These are phyloP conservation scores for Thelephora terrestris DNA, from an alignment of 1,284 basidiomycete genomes.

Conservation along the genomic window DNA sequence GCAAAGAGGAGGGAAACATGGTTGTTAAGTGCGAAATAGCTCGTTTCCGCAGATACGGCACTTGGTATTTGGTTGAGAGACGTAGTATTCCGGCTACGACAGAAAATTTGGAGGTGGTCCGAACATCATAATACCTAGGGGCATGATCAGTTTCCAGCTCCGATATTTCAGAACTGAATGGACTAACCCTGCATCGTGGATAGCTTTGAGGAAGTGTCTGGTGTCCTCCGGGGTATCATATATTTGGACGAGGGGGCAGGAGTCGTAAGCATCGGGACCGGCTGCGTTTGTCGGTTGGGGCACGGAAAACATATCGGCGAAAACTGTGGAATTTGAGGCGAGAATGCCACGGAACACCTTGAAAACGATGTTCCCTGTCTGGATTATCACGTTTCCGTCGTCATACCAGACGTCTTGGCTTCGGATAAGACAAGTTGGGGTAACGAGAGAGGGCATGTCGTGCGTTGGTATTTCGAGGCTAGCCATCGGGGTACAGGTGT, in stretches of 20 bases:
- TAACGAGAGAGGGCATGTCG: constrained; percentile 3
- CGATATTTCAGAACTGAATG: background rate
- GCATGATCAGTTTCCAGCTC: background rate
- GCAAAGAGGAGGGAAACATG: constrained; percentile 7
- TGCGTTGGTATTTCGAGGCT: no score
- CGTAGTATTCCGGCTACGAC: constrained; percentile 5
- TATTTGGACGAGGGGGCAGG: constrained; percentile 1
- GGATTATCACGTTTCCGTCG: constrained; percentile 20
- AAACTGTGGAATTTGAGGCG: constrained; percentile 16
- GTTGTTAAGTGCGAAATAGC: constrained; percentile 6
- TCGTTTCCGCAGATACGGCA: constrained; percentile 5
- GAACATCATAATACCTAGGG: background rate
- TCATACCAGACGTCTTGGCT: constrained; percentile 16
- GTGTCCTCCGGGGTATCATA: constrained; percentile 1
- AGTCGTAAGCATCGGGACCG: constrained; percentile 1
- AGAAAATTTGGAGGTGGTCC: constrained; percentile 1
- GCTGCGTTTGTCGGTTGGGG: constrained; percentile 5
- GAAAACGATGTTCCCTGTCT: constrained; percentile 14
- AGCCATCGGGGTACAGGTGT: no score
- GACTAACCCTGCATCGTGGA: background rate
- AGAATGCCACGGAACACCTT: constrained; percentile 17
- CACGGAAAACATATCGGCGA: constrained; percentile 17
- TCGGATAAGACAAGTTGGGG: constrained; percentile 10
- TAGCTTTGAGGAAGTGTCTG: constrained; percentile 1
- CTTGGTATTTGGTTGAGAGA: constrained; percentile 10